Evolutionary conservation across 2,329 filamentous ascomycete genomes (phyloP).

Genomic region (Corynespora cassiicola): DNA sequence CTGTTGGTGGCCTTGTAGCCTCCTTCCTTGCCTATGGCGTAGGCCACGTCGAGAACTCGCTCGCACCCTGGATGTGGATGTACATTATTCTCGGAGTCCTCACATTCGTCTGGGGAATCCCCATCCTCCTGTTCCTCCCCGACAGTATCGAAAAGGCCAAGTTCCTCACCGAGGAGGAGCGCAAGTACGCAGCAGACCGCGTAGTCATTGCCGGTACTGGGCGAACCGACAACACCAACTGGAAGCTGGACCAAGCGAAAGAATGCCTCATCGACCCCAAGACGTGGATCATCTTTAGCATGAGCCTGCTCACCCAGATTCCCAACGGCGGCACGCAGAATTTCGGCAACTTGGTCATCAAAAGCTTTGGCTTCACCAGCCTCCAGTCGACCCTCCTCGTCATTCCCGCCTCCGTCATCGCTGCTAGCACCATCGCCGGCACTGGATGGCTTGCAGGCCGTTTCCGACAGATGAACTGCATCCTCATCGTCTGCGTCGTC

Average conservation of each 20-base stretch:
- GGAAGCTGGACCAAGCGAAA: constrained; percentile 18
- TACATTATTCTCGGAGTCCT: constrained; percentile 36
- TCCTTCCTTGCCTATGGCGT: constrained; percentile 22
- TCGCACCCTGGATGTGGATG: constrained; percentile 24
- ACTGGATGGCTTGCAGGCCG: constrained; percentile 21
- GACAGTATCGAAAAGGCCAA: constrained; percentile 48
- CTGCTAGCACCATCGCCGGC: constrained; percentile 18
- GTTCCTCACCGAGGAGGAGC: constrained; percentile 27
- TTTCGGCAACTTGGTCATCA: constrained; percentile 47
- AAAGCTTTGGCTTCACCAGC: constrained; percentile 52
- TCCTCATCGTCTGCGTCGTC: constrained; percentile 21
- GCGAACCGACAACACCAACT: constrained; percentile 20
- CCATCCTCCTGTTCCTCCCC: constrained; percentile 47
- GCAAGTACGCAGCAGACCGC: constrained; percentile 29
- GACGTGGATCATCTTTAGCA: constrained; percentile 22
- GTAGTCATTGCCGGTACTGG: constrained; percentile 29
- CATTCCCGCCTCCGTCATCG: constrained; percentile 23
- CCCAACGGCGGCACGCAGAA: constrained; percentile 24
- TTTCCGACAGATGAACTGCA: constrained; percentile 18
- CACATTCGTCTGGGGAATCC: constrained; percentile 28
- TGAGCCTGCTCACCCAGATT: constrained; percentile 19
- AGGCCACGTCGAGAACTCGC: constrained; percentile 16
- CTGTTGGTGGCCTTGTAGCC: constrained; percentile 20
- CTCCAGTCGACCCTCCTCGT: constrained; percentile 41
- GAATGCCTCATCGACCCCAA: constrained; percentile 24